These are phyloP conservation scores for Lachancea cidri DNA, from an alignment of 805 yeast species.

Conservation along the genomic window DNA sequence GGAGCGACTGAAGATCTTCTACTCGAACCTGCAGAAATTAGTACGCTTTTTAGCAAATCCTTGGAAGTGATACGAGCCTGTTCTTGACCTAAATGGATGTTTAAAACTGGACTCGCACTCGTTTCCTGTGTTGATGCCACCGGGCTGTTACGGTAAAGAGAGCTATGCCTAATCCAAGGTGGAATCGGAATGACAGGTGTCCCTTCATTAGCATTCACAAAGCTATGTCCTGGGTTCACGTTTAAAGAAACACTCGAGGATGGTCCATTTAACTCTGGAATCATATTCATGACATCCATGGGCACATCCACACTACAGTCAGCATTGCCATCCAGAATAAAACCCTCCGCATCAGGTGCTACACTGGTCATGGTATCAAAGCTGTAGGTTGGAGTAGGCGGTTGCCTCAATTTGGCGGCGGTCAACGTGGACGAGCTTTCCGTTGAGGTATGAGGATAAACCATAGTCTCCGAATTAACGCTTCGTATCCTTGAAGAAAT, in stretches of 20 bases:
- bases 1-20: slow-evolving; percentile 13
- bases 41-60: slow-evolving; percentile 15
- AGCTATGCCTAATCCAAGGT: not conserved
- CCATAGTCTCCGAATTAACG: slow-evolving; percentile 1
- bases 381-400: not conserved
- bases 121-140: slow-evolving; percentile 17
- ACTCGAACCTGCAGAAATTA: slow-evolving; percentile 12
- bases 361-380: not conserved
- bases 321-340: slow-evolving; percentile 1
- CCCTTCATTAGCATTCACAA: not conserved
- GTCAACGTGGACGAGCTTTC: slow-evolving; percentile 13
- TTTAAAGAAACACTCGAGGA: slow-evolving; percentile 4
- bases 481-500: not conserved
- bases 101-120: slow-evolving; percentile 11
- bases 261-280: slow-evolving; percentile 7
- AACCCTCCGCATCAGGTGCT: not conserved
- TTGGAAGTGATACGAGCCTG: slow-evolving; percentile 15
- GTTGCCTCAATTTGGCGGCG: not conserved
- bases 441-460: slow-evolving; percentile 5
- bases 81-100: slow-evolving; percentile 9
- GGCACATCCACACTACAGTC: slow-evolving; percentile 10
- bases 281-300: slow-evolving; percentile 9
- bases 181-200: slow-evolving; percentile 2
- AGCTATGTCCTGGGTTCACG: not conserved
- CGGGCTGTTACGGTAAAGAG: slow-evolving; percentile 2